These are phyloP conservation scores for Alternaria atra DNA, from an alignment of 2,329 filamentous ascomycete genomes.

Conservation along the genomic window DNA sequence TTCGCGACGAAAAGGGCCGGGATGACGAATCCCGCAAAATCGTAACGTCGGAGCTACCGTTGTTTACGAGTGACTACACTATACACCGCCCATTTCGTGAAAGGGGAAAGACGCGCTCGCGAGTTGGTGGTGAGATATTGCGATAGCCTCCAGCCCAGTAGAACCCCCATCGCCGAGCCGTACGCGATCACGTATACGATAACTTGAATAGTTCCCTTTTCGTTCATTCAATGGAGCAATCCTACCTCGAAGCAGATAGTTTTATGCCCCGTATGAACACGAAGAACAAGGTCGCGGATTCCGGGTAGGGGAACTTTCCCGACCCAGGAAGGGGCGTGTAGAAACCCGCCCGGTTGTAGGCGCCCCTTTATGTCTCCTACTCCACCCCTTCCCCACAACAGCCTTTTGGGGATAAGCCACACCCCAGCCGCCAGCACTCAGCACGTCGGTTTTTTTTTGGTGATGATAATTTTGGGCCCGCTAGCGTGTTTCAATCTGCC, in stretches of 20 bases:
- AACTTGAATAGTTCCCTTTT: neutral
- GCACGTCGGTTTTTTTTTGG: too few relatives aligned
- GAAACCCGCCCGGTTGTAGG: too few relatives aligned
- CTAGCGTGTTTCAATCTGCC: neutral
- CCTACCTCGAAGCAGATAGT: neutral
- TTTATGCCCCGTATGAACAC: neutral
- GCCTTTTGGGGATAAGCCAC: neutral
- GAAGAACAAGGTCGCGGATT: too few relatives aligned
- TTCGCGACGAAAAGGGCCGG: neutral
- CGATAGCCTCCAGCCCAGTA: slow-evolving; percentile 2
- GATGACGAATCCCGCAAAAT: neutral
- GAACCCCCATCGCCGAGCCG: neutral
- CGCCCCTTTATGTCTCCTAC: neutral
- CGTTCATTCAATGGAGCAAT: neutral
- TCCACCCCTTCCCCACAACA: neutral
- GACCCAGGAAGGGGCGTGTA: too few relatives aligned
- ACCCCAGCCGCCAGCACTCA: neutral
- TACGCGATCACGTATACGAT: slow-evolving; percentile 1
- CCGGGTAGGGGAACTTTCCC: too few relatives aligned
- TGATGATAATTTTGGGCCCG: neutral
- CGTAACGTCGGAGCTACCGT: slow-evolving; percentile 1
- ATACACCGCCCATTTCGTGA: slow-evolving; percentile 1
- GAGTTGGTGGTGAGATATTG: neutral
- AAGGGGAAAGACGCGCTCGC: neutral
- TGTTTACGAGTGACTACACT: neutral